Conservation (phyloP, 108 stramenopile genomes). For the Pelagomonas calceolata region DNA sequence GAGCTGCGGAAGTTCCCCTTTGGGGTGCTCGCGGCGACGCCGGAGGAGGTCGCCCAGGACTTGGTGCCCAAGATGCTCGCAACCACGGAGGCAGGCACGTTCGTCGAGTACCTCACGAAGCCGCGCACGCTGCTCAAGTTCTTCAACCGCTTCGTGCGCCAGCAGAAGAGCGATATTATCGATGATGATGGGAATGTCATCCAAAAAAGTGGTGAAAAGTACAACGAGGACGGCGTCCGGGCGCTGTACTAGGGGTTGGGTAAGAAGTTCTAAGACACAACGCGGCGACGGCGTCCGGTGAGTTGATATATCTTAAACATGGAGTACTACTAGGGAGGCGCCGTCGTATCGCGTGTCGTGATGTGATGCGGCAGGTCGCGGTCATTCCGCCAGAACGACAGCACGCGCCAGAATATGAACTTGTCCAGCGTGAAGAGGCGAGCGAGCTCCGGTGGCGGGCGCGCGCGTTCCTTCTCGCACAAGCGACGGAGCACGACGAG, state of each 20-base stretch:
- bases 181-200: slow-evolving; percentile 85
- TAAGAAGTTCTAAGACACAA: no score
- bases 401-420: no score
- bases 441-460: no score
- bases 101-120: slow-evolving; percentile 72
- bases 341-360: no score
- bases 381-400: no score
- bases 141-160: slow-evolving; percentile 69
- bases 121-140: slow-evolving; percentile 73
- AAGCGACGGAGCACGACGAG: no score
- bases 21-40: slow-evolving; percentile 63
- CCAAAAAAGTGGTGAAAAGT: slow-evolving; percentile 64
- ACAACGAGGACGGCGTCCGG: slow-evolving; percentile 67
- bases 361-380: no score
- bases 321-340: no score
- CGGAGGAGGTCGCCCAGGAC: slow-evolving; percentile 57
- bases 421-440: no score
- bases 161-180: slow-evolving; percentile 79
- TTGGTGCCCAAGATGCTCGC: slow-evolving; percentile 76
- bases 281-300: no score
- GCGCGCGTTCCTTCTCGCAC: no score
- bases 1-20: slow-evolving; percentile 83
- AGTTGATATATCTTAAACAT: no score
- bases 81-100: slow-evolving; percentile 1
- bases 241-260: slow-evolving; percentile 69